Evolutionary conservation across 2,329 filamentous ascomycete species (phyloP), one percentile per base, ranked within the genome.

Genomic region (Phaeosphaeriaceae sp.): DNA sequence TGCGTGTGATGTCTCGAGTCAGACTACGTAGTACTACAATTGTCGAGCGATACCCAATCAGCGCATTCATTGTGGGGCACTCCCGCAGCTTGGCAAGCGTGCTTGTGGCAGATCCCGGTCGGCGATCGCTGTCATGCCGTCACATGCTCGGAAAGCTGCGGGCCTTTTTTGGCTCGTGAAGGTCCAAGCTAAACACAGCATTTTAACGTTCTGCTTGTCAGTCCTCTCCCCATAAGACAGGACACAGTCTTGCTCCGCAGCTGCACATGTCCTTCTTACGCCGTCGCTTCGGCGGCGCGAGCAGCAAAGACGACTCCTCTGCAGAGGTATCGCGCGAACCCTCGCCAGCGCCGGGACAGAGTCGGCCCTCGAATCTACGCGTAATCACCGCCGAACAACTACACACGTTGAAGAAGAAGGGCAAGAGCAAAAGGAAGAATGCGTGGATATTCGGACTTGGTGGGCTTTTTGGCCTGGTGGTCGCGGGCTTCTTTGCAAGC

Each of bases 401-500:
- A 6, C 78, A 81, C 42, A 82, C 82, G 61, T 77, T 85, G 61
- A 73, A 81, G 57, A 72, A 70, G 19, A 78, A 79, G 63, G 66
- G 78, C 19, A 76, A 73, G 44, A 79, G 71, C 54, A 96, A 94
- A 79, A 87, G 91, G 67, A 88, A 89, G 61, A 91, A 88, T 77
- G 89, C 89, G 2, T 87, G 96, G 71, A 91, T 97, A 25, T 98
- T 99, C 78, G 81, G 89, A 10, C 83, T 99, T 20, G 95, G 95
- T 31, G 92, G 93, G 42, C 72, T 99, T n/a, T 94, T 95, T 69
- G 95, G 95, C 13, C 85, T 99, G 55, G 81, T 96, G n/a, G 84
- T 89, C 2, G 95, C 95, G 1, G 89, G 93, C 27, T 93, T 97
- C 78, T 95, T 99, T 68, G 94, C 93, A 27, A 90, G 90, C 65